Percentiles rank a stretch among this genome's conserved stretches.
Conservation (phyloP, 2,329 filamentous ascomycete genomes). For the Trichoderma sp. region DNA sequence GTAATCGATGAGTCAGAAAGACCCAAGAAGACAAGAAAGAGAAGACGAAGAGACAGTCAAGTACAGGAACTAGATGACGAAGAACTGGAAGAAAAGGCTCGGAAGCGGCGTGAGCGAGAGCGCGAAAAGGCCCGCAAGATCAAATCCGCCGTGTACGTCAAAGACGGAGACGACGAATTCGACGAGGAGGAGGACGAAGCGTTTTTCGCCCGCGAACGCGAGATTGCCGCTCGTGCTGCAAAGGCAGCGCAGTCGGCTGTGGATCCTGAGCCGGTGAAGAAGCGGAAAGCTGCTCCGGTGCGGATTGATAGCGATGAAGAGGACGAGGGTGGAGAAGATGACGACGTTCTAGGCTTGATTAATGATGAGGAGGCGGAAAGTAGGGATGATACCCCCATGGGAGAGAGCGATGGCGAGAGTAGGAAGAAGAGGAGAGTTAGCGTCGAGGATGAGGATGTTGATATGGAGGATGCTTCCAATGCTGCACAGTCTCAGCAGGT, state of each 20-base stretch:
- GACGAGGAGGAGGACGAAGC: constrained; percentile 69
- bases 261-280: constrained; percentile 27
- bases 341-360: constrained; percentile 28
- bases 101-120: constrained; percentile 65
- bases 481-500: neutral
- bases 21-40: constrained; percentile 44
- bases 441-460: constrained; percentile 30
- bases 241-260: constrained; percentile 35
- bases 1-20: constrained; percentile 59
- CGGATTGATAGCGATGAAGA: constrained; percentile 34
- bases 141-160: constrained; percentile 82
- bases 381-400: constrained; percentile 28
- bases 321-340: constrained; percentile 29
- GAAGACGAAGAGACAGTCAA: constrained; percentile 52
- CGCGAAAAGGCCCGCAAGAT: constrained; percentile 75
- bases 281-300: constrained; percentile 32
- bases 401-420: constrained; percentile 34
- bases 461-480: constrained; percentile 30
- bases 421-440: constrained; percentile 35
- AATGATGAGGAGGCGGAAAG: constrained; percentile 27
- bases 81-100: constrained; percentile 64
- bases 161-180: constrained; percentile 85
- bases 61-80: constrained; percentile 56
- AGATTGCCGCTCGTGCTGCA: constrained; percentile 56
- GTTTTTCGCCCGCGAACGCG: constrained; percentile 74